Evolutionary conservation across 768 basidiomycete genomes (phyloP), one percentile per base, ranked within the genome.

Genomic region (Hypholoma fasciculare): DNA sequence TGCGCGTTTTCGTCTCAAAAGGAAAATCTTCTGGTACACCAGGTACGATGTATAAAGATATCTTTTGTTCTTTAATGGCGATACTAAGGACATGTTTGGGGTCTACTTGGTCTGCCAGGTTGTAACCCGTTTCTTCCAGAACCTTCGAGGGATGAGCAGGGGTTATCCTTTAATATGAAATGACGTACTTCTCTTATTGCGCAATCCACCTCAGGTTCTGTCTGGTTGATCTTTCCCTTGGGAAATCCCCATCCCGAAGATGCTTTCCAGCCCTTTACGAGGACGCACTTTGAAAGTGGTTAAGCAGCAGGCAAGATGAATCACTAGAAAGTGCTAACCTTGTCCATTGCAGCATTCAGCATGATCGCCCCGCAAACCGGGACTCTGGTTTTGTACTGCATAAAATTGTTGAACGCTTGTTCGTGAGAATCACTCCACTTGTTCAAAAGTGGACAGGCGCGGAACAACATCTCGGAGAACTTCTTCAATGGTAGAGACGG

Each of bases 161-260:
- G 64, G 39, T 34, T 20, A n/a, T 34, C 46, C 11, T 37, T 43
- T 26, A 9, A 49, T n/a, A 42, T 37, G 20, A n/a, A 20, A 52
- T 7, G 9, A 67, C 84, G 54, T 61, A 96, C 96, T 78, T 99
- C 97, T 71, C 97, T 87, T 54, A 92, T 81, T 2, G 96, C 97
- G 73, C 97, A 99, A 54, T 81, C 82, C 49, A 83, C 81, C 56
- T 88, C 83, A 7, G 89, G 85, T 70, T 99, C 97, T 59, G 90
- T 84, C 70, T 96, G 89, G 66, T 99, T 99, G 72, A 98, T 98
- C 76, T 99, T 99, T n/a, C 97, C 97, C 70, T 96, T 92, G 7
- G 97, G 97, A 73, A 98, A 99, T n/a, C 94, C 90, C 97, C 97
- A 99, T 7, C 94, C 93, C 2, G 97, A 92, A 17, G 89, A 92